Base-by-base conservation (phyloP, 78 protist species). In the Pigoraptor vietnamica region DNA sequence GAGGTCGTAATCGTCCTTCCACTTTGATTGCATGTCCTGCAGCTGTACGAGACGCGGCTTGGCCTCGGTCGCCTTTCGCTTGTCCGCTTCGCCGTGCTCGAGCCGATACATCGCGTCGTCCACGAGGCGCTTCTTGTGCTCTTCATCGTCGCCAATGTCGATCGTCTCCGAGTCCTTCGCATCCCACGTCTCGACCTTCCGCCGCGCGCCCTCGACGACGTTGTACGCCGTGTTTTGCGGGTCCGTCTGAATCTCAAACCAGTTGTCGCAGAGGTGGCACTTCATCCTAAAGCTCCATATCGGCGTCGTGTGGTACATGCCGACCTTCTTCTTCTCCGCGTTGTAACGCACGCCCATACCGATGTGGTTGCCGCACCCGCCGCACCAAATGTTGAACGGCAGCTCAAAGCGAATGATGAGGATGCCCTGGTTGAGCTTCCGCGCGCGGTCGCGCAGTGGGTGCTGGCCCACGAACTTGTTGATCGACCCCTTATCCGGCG, bases 361-460 rank as follows among this genome's bases (percentile, higher is more conserved):
- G 21, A 93, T 81, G n/a, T 79, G 89, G 10, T 25, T 40, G 55
- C 40, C 82, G 83, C 95, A 93, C 1, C 91, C 86, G 56, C 21
- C 36, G 79, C 95, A 93, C 95, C 95, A 93, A 14, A 90, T 37
- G 79, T 90, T 90, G 89, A 32, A 90, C 25, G 95, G 95, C 91
- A 90, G 37, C 91, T 93, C 95, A 40, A 93, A 93, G 48, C 95
- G 88, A 39, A 93, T 67, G 0, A 93, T 84, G 35, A 93, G 93
- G 10, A 93, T 91, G 29, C 95, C 95, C 88, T 93, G 90, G 34
- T 39, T 24, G 23, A 93, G 34, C 79, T 93, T 93, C 38, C 89
- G 88, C 79, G 92, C 92, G 2, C 95, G 92, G 14, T 93, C 93
- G 25, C 93, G 90, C 87, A 92, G 83, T 2, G 93, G 91, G 37